Percentiles rank a stretch among this genome's conserved stretches.
These are phyloP conservation scores for Botrytis galanthina DNA, from an alignment of 2,329 filamentous ascomycete genomes.

Conservation along the genomic window DNA sequence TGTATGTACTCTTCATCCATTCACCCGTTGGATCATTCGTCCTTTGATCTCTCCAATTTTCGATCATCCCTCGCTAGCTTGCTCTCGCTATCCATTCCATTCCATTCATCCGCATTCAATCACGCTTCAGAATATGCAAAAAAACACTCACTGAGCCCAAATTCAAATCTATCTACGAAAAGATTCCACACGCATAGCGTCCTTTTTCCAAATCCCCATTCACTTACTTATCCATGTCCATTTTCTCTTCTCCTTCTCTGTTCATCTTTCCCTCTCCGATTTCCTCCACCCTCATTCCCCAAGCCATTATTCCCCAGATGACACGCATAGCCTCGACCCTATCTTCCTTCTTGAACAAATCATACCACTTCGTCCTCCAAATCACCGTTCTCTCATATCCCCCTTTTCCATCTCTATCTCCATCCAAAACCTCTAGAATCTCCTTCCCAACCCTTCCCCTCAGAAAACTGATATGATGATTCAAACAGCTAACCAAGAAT, in stretches of 20 bases:
- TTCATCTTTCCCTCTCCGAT: neutral
- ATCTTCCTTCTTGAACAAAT: conserved; percentile 55
- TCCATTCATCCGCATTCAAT: neutral
- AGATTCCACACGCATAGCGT: neutral
- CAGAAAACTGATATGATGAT: conserved; percentile 60
- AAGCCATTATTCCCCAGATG: conserved; percentile 60
- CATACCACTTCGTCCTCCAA: conserved; percentile 60
- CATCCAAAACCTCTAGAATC: conserved; percentile 53
- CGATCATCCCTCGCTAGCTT: neutral
- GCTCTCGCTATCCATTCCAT: neutral
- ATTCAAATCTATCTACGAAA: neutral
- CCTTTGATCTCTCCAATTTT: neutral
- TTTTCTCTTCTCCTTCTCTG: conserved; percentile 21
- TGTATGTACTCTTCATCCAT: neutral
- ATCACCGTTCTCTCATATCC: conserved; percentile 46
- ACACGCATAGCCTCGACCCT: conserved; percentile 55
- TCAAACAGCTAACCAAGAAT: conserved; percentile 59
- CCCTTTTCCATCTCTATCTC: conserved; percentile 44
- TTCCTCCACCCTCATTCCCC: conserved; percentile 50
- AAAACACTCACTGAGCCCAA: neutral
- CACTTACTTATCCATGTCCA: conserved; percentile 26
- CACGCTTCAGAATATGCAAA: neutral
- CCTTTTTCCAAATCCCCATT: neutral
- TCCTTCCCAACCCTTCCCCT: conserved; percentile 56
- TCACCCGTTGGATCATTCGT: neutral